These are phyloP conservation scores for Phoenix dactylifera DNA, from an alignment of 176 grass and related monocot species.

Conservation along the genomic window DNA sequence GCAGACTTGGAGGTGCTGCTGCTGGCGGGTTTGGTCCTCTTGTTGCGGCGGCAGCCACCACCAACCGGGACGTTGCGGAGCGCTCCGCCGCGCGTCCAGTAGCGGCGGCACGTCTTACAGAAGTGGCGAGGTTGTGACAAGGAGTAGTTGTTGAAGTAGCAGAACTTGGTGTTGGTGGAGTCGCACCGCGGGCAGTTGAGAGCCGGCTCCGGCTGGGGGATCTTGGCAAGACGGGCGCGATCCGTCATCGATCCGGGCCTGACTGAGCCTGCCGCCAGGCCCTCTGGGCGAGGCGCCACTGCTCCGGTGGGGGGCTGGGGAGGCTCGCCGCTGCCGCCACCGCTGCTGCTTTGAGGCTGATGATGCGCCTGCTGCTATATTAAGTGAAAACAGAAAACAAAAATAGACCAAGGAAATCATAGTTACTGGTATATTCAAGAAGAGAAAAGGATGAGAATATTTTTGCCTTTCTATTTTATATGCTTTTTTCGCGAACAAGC, in stretches of 20 bases:
- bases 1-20: constrained; percentile 7
- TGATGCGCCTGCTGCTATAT: constrained; percentile 1
- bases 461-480: constrained; percentile 14
- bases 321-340: neutral
- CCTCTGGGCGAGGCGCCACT: neutral
- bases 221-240: constrained; percentile 1
- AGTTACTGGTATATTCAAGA: constrained; percentile 36
- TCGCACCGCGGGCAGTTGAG: constrained; percentile 20
- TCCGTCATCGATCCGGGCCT: constrained; percentile 14
- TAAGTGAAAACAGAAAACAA: constrained; percentile 22
- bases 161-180: constrained; percentile 22
- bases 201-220: constrained; percentile 16
- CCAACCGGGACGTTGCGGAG: constrained; percentile 18
- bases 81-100: constrained; percentile 19
- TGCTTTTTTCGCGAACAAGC: constrained; percentile 21
- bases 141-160: constrained; percentile 26
- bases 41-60: constrained; percentile 20
- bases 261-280: neutral
- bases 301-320: neutral
- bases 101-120: constrained; percentile 20
- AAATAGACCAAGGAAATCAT: constrained; percentile 26
- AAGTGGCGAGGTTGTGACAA: constrained; percentile 17
- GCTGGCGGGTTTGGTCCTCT: neutral
- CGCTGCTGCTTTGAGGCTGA: neutral
- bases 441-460: constrained; percentile 5